Evolutionary conservation across 169 alveolate genomes (phyloP), one percentile per base, ranked within the genome.

Genomic region (Cryptosporidium sp.): DNA sequence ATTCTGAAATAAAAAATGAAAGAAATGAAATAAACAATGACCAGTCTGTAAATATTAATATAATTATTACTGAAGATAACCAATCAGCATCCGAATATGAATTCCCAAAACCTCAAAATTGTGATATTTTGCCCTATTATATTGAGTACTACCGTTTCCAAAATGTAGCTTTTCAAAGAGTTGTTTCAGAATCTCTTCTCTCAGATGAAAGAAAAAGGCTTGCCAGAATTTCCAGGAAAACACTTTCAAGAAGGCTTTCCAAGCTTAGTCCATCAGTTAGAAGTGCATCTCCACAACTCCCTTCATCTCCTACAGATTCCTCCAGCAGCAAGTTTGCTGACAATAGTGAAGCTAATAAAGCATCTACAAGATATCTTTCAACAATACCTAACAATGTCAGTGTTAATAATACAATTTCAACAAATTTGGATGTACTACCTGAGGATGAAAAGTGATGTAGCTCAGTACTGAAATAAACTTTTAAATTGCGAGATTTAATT

Each of bases 161-260:
- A 44, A 86, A 91, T 39, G 67, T 70, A 14, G 92, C 91, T n/a
- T 86, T 72, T 33, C 92, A 86, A 52, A 45, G 86, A 39, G 92
- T 86, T 52, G 91, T 86, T 26, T 68, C 92, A 5, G 92, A 86
- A 39, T 70, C 86, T 33, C 44, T 86, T 10, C 65, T 70, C 8
- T 53, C 84, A 18, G 91, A 72, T 14, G 92, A 86, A 58, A 68
- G 92, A 39, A 86, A 75, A 39, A 58, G 85, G n/a, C 71, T 86
- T 33, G 87, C 92, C 2, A 51, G 85, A 35, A 68, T 86, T 10
- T 73, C 92, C 10, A 37, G 92, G 31, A 72, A 56, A 33, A 85
- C 86, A 26, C 35, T 86, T n/a, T 75, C 87, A 26, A 73, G 75
- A 62, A 42, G 89, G 21, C 75, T 60, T 62, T 80, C 89, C 35